Evolutionary conservation across 495 filamentous ascomycete genomes (phyloP).

Genomic region (Talaromyces proteolyticus): DNA sequence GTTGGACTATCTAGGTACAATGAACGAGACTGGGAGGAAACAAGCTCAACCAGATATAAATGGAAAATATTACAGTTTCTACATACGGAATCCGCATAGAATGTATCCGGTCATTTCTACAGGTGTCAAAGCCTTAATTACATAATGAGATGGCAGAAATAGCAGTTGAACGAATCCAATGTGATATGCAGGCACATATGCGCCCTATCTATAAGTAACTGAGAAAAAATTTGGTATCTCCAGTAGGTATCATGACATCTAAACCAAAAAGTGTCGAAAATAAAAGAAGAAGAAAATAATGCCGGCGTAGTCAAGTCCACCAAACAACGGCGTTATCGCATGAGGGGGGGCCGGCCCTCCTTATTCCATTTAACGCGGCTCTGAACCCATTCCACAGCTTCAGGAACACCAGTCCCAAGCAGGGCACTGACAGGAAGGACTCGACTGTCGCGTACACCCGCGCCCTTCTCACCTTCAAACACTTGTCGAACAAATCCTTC

Average conservation of each 20-base stretch:
- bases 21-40: no score
- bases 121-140: background rate
- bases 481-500: constrained; percentile 90
- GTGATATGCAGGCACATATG: background rate
- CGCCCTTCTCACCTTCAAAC: constrained; percentile 87
- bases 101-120: no score
- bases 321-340: constrained; percentile 69
- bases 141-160: background rate
- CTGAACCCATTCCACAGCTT: constrained; percentile 94
- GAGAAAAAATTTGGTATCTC: background rate
- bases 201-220: background rate
- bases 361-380: constrained; percentile 93
- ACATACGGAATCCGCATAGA: no score
- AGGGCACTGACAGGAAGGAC: constrained; percentile 90
- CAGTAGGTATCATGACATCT: background rate
- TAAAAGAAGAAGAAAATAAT: background rate
- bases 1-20: no score
- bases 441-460: constrained; percentile 77
- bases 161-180: background rate
- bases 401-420: constrained; percentile 83
- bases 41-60: no score
- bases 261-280: background rate
- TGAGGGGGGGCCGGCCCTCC: constrained; percentile 83
- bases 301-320: background rate
- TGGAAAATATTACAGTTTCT: no score